Conservation (phyloP, 345 rosid species). For the Eucalyptus polyanthemos region DNA sequence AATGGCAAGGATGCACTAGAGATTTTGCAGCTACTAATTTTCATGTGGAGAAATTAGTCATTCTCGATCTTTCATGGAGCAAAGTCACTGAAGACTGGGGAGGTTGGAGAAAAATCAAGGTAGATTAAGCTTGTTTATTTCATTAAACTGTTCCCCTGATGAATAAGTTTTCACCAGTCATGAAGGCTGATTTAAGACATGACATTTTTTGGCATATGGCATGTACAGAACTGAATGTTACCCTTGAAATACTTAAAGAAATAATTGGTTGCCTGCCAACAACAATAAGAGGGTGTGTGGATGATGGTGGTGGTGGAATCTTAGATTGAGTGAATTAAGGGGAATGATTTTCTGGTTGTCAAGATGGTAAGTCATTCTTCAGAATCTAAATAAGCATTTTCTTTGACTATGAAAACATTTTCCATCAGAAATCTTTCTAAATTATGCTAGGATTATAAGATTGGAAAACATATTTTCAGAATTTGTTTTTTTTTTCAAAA, state of each 20-base stretch:
- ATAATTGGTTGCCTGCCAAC: not conserved
- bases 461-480: not conserved
- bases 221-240: not conserved
- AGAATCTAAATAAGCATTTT: not conserved
- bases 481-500: no score
- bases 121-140: no score
- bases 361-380: not conserved
- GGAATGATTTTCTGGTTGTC: not conserved
- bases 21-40: no score
- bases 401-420: not conserved
- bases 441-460: accelerated
- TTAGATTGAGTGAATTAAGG: not conserved
- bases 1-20: no score
- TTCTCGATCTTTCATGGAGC: no score
- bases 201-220: accelerated
- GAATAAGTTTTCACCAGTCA: no score
- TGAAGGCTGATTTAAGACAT: not conserved
- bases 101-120: no score
- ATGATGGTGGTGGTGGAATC: not conserved
- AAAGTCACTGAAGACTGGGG: no score
- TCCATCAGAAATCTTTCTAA: not conserved
- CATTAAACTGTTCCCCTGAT: no score
- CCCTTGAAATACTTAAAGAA: not conserved
- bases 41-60: no score
- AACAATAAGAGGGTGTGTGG: not conserved